Conservation (phyloP, 2,329 filamentous ascomycete genomes). For the Akanthomyces dipterigenus region DNA sequence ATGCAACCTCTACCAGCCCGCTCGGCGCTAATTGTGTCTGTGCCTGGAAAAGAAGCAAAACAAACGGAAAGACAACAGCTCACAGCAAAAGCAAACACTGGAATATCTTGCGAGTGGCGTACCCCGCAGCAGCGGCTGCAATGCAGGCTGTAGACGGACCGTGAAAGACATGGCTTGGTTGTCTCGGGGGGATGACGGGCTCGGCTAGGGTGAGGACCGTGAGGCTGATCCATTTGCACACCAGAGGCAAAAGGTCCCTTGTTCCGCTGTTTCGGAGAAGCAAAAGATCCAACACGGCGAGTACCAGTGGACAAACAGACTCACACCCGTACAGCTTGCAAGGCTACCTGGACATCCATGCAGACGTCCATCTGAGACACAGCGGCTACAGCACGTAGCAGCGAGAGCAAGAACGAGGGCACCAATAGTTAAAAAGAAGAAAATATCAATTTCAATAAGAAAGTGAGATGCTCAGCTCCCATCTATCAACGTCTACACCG, state of each 20-base stretch:
- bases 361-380: background rate
- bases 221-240: background rate
- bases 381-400: background rate
- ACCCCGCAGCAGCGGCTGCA: slow-evolving; percentile 5
- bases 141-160: slow-evolving; percentile 1
- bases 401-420: too few relatives aligned
- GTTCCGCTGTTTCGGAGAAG: background rate
- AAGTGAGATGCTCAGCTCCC: background rate
- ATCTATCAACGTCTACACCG: slow-evolving; percentile 11
- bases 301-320: background rate
- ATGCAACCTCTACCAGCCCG: background rate
- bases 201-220: background rate
- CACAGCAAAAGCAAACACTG: background rate
- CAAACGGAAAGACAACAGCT: background rate
- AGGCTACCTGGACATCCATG: background rate
- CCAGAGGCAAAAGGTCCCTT: background rate
- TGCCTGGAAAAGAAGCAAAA: background rate
- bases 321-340: background rate
- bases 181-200: background rate
- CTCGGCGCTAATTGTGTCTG: background rate
- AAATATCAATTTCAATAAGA: background rate
- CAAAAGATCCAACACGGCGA: background rate
- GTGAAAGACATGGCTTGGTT: background rate
- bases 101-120: background rate
- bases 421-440: background rate